Base-by-base conservation (phyloP, 2,329 filamentous ascomycete genomes). In the Aspergillus niger region DNA sequence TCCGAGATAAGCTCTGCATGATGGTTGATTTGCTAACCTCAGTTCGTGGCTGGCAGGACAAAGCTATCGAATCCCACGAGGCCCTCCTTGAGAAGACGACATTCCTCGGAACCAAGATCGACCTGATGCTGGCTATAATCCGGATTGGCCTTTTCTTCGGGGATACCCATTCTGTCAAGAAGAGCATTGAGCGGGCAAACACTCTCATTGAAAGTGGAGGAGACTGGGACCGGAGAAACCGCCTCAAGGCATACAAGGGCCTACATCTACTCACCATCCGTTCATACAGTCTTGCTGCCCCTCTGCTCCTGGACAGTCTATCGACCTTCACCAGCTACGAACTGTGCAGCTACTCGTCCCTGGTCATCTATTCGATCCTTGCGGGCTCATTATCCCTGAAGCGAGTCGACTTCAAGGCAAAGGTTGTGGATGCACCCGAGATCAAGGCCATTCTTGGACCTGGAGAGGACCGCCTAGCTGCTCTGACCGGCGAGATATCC, bases 281-380 rank as follows among this genome's bases (percentile, higher is more conserved):
- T 69, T 93, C 92, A 63, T 92, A 98, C 83, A 91, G 89, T 76
- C 83, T 91, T 61, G 93, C 92, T 43, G 95, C 95, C 2, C 94
- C 95, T 43, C 86, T 97, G 10, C 89, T 99, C 54, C 91, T 99
- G 72, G 95, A 99, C 83, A 97, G 92, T 74, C 85, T 99, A 67
- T 97, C 94, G 28, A 99, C 95, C 22, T 99, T 99, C 78, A 99
- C 95, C 64, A 97, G 92, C 77, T 97, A 97, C 81, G 95, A 99
- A 79, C 87, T 99, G 53, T 99, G 95, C 87, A 94, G 90, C 67
- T 99, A 99, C 82, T 97, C 92, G 61, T 90, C 87, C 63, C 86
- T 99, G 24, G 95, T 99, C 55, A 89, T 97, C 59, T 99, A 98
- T 81, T 92, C 95, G 1, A 94, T 98, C 22, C 88, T 99, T 36